Percentiles rank a stretch among this genome's conserved stretches.
These are phyloP conservation scores for Hypoxylon lenormandii DNA, from an alignment of 495 filamentous ascomycete species.

Conservation along the genomic window DNA sequence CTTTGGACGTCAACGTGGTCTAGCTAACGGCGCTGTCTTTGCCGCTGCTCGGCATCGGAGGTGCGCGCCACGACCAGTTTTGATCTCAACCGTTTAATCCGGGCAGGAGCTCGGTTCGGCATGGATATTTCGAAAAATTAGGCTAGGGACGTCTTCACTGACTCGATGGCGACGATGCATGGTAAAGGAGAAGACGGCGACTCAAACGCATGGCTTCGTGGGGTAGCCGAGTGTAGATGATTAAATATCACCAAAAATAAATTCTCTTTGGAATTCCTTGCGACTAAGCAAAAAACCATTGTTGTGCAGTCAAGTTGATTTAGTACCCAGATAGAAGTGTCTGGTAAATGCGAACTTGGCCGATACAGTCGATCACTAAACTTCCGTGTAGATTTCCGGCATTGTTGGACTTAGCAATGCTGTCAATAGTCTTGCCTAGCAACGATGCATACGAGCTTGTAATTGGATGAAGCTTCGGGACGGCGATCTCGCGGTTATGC, in stretches of 20 bases:
- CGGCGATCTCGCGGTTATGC: conserved; percentile 46
- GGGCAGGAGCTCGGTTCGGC: neutral
- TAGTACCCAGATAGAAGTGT: too few species aligned
- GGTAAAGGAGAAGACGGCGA: neutral
- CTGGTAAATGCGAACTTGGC: too few species aligned
- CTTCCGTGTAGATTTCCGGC: neutral
- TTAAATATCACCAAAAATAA: too few species aligned
- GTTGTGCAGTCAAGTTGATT: too few species aligned
- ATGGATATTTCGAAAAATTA: neutral
- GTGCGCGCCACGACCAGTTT: neutral
- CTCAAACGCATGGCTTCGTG: neutral
- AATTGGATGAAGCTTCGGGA: conserved; percentile 33
- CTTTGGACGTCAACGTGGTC: neutral
- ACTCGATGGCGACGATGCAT: neutral
- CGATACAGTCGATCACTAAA: too few species aligned
- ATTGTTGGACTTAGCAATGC: neutral
- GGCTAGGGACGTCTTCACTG: neutral
- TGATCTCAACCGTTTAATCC: neutral
- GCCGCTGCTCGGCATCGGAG: neutral
- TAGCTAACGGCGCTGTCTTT: neutral
- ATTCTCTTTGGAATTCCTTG: too few species aligned
- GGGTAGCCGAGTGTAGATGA: neutral
- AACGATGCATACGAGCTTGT: neutral
- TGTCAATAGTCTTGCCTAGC: neutral
- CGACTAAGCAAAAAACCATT: too few species aligned